Percentiles rank a stretch among this genome's conserved stretches.
phyloP scores from a whole-genome alignment of 2,329 filamentous ascomycete genomes.

The Cercospora sp. region DNA sequence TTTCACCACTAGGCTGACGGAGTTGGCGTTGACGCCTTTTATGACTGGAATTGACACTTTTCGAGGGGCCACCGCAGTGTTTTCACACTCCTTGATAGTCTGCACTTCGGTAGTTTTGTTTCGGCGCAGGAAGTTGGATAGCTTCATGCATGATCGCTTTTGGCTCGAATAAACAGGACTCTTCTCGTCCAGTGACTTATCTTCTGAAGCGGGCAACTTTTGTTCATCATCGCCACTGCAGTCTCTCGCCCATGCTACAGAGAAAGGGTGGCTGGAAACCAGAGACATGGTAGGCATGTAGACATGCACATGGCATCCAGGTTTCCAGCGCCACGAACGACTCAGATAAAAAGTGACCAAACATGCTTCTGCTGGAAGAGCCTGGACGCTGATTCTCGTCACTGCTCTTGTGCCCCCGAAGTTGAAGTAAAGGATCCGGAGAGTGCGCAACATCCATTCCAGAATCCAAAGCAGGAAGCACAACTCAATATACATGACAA shows the following conservation, averaged over 20 bases:
- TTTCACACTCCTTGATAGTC: background rate
- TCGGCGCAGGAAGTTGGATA: background rate
- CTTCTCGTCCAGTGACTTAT: background rate
- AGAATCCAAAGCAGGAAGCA: background rate
- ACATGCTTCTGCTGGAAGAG: slow-evolving; percentile 50
- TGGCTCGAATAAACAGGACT: background rate
- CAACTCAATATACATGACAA: slow-evolving; percentile 41
- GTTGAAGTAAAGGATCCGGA: background rate
- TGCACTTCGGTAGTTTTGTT: background rate
- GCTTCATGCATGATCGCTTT: background rate
- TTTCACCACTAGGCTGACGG: background rate
- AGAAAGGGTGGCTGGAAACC: slow-evolving; percentile 52
- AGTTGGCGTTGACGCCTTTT: slow-evolving; percentile 51
- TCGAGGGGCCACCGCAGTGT: background rate
- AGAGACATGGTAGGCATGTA: slow-evolving; percentile 55
- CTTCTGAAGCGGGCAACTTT: background rate
- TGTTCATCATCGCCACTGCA: background rate
- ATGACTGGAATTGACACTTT: background rate
- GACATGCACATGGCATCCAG: slow-evolving; percentile 61
- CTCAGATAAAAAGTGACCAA: slow-evolving; percentile 61
- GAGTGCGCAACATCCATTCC: background rate
- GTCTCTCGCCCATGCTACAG: slow-evolving; percentile 49
- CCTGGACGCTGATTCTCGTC: background rate
- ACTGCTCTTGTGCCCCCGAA: background rate
- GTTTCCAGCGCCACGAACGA: slow-evolving; percentile 53